Percentiles rank a stretch among this genome's conserved stretches.
phyloP scores from a whole-genome alignment of 2,329 filamentous ascomycete genomes.

The Cercospora citrullina region DNA sequence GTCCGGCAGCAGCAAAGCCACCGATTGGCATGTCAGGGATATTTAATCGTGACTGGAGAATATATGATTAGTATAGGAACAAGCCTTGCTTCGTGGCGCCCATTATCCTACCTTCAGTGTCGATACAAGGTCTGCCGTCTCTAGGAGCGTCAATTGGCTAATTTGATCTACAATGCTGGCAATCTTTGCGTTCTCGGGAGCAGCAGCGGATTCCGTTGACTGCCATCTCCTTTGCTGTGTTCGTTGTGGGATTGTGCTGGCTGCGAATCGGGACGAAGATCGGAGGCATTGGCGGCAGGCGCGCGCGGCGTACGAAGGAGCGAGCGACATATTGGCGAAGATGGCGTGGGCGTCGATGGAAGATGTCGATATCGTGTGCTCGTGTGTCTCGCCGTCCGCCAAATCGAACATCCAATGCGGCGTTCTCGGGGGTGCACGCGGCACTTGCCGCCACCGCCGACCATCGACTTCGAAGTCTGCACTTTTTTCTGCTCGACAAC shows the following conservation, averaged over 20 bases:
- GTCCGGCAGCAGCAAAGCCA: constrained; percentile 73
- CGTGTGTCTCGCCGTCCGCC: constrained; percentile 7
- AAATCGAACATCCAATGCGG: constrained; percentile 6
- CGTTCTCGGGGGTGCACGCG: constrained; percentile 9
- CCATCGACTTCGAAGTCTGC: constrained; percentile 5
- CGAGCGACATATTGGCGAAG: constrained; percentile 45
- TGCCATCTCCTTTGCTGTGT: constrained; percentile 70
- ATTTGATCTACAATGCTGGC: constrained; percentile 95
- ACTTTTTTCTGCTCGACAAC: constrained; percentile 11
- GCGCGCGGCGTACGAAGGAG: constrained; percentile 47
- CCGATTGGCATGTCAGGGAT: constrained; percentile 97
- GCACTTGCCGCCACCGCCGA: constrained; percentile 1
- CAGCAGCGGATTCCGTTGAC: constrained; percentile 66
- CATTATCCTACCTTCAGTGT: constrained; percentile 77
- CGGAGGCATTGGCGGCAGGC: constrained; percentile 44
- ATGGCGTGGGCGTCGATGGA: background rate
- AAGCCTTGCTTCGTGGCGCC: background rate
- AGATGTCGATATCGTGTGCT: constrained; percentile 15
- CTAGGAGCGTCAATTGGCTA: constrained; percentile 93
- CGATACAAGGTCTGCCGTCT: constrained; percentile 94
- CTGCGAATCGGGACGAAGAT: constrained; percentile 34
- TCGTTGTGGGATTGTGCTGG: constrained; percentile 26
- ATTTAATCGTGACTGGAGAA: constrained; percentile 79
- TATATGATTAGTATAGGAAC: background rate
- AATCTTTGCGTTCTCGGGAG: constrained; percentile 79